Evolutionary conservation across 768 basidiomycete species (phyloP), one percentile per base, ranked within the genome.

Genomic region (Hirschioporus abietinus): DNA sequence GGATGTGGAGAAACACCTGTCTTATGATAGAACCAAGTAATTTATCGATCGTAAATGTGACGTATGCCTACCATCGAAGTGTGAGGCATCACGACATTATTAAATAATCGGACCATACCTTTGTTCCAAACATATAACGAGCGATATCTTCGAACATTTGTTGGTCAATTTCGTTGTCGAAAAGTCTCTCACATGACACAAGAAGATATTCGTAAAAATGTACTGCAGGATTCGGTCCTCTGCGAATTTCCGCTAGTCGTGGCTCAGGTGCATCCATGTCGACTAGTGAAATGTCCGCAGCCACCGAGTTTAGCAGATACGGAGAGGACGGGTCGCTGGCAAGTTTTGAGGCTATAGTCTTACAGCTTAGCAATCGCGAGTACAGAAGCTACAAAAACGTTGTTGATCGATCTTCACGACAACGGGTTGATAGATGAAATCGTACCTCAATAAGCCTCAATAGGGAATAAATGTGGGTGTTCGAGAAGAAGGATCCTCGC

Each of bases 21-120:
- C 97, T 98, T 76, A 99, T 88, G 68, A 98, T 83, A 1, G 87
- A 82, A 1, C 91, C 91, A 58, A 98, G 84, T 36, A 98, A 82
- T 76, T 97, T 95, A 78, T 99, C 96, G 26, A 97, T 81, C 0
- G 96, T 98, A 76, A 97, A 99, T 72, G 95, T 86, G 73, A 89
- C 90, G 76, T 93, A 98, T 0, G 88, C 88, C 27, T 92, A 81
- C 89, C 91, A 68, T 2, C 58, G 26, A 15, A 10, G 8, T 52
- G 17, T 65, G 8, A 57, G 27, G 52, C 60, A 60, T 52, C 34
- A 24, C 60, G 36, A 26, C 9, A 64, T 30, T 23, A 24, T 10
- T 0, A 20, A 20, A 18, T 9, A 15, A 60, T 65, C 3, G 58
- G 20, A 24, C 68, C 74, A 30, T 36, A 90, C 95, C 81, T 87